Percentiles rank a stretch among this genome's conserved stretches.
Conservation (phyloP, 2,329 filamentous ascomycete genomes). For the Teratosphaeria nubilosa region DNA sequence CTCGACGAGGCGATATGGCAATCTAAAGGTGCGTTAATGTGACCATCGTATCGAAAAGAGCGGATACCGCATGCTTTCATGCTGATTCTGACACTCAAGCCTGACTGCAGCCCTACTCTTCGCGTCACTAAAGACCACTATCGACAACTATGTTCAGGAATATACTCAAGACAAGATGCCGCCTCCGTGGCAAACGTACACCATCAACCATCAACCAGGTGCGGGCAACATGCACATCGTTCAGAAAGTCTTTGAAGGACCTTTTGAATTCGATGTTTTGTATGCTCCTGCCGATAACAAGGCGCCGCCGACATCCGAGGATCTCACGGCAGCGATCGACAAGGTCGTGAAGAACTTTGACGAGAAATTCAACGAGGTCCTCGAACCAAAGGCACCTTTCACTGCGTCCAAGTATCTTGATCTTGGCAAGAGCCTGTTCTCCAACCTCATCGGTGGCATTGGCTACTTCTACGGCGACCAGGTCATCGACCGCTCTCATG, state of each 20-base stretch:
- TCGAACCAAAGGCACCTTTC: conserved; percentile 69
- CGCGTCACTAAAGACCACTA: conserved; percentile 51
- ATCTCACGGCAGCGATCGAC: conserved; percentile 61
- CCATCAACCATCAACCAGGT: conserved; percentile 58
- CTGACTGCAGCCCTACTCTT: conserved; percentile 48
- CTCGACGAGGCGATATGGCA: conserved; percentile 71
- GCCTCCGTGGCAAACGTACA: conserved; percentile 77
- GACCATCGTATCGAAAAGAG: conserved; percentile 3
- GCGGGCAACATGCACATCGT: conserved; percentile 75
- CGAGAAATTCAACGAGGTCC: conserved; percentile 61
- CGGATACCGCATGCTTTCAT: conserved; percentile 27
- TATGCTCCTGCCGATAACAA: conserved; percentile 65
- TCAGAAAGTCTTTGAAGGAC: conserved; percentile 82
- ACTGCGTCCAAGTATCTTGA: conserved; percentile 55
- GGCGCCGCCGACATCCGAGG: conserved; percentile 34
- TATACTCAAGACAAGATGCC: conserved; percentile 59
- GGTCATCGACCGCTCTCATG: conserved; percentile 80
- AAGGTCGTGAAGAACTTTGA: conserved; percentile 58
- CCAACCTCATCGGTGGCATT: conserved; percentile 85
- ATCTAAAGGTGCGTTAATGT: conserved; percentile 48
- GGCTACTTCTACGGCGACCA: conserved; percentile 90
- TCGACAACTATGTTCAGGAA: conserved; percentile 49
- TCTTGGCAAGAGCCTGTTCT: conserved; percentile 86
- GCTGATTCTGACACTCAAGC: conserved; percentile 28
- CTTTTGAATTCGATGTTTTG: conserved; percentile 86